A percentile compares a stretch with the other conserved stretches of the same genome.
These are phyloP conservation scores for Amanita polypyramis DNA, from an alignment of 768 basidiomycete genomes.

Conservation along the genomic window DNA sequence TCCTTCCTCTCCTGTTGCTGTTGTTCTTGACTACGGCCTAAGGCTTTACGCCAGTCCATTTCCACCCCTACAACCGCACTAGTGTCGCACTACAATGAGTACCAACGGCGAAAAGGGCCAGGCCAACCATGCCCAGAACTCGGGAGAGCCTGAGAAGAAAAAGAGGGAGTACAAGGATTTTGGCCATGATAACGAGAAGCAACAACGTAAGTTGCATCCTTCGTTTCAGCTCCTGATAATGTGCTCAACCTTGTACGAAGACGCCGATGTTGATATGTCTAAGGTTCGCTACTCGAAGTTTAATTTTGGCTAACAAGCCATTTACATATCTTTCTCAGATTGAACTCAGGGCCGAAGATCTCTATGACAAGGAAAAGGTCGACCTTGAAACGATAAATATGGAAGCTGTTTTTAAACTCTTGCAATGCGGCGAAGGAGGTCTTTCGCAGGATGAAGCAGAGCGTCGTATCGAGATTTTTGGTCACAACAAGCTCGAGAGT, in stretches of 20 bases:
- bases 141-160: slow-evolving; percentile 32
- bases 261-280: slow-evolving; percentile 84
- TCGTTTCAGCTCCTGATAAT: slow-evolving; percentile 7
- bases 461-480: slow-evolving; percentile 86
- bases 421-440: slow-evolving; percentile 84
- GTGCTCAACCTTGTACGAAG: slow-evolving; percentile 24
- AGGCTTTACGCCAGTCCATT: slow-evolving; percentile 18
- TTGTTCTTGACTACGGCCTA: slow-evolving; percentile 9
- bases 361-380: slow-evolving; percentile 99
- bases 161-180: slow-evolving; percentile 88
- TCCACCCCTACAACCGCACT: slow-evolving; percentile 14
- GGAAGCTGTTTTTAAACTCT: slow-evolving; percentile 92
- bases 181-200: slow-evolving; percentile 56
- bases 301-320: not conserved
- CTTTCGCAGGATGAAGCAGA: slow-evolving; percentile 62
- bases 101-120: slow-evolving; percentile 53
- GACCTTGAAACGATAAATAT: slow-evolving; percentile 95
- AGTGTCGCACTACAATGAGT: slow-evolving; percentile 18
- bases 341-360: slow-evolving; percentile 84
- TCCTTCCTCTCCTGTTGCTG: slow-evolving; percentile 5
- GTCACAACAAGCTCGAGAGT: slow-evolving; percentile 88
- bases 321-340: slow-evolving; percentile 33
- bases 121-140: slow-evolving; percentile 29
- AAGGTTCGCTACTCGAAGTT: slow-evolving; percentile 30
- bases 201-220: slow-evolving; percentile 45